phyloP scores from a whole-genome alignment of 306 rosid species.

The Cucurbita ficifolia region DNA sequence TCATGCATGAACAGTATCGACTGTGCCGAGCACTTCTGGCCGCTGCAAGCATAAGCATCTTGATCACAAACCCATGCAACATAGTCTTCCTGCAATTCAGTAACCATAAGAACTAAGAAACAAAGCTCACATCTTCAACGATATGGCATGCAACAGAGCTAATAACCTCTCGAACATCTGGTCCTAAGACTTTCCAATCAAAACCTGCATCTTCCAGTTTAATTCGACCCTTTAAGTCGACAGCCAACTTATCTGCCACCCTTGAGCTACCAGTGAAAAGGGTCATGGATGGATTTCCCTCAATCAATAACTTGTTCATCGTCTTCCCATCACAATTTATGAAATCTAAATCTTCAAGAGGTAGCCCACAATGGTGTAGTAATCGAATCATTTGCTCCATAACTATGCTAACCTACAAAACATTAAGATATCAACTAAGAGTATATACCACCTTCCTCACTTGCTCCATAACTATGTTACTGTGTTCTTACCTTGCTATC shows the following conservation, averaged over 20 bases:
- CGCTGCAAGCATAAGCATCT: slow-evolving; percentile 98
- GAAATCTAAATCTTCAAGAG: slow-evolving; percentile 71
- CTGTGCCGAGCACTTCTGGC: slow-evolving; percentile 96
- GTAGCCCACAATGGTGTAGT: slow-evolving; percentile 85
- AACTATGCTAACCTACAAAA: slow-evolving; percentile 79
- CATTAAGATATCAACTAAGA: neutral
- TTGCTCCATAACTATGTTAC: slow-evolving; percentile 97
- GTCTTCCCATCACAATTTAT: slow-evolving; percentile 85
- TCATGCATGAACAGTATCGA: slow-evolving; percentile 83
- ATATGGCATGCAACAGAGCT: neutral
- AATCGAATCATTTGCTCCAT: slow-evolving; percentile 95
- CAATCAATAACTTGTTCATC: slow-evolving; percentile 71
- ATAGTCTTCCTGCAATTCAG: slow-evolving; percentile 61
- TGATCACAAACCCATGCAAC: slow-evolving; percentile 95
- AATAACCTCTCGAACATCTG: slow-evolving; percentile 86
- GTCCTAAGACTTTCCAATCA: slow-evolving; percentile 96
- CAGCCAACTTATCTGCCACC: slow-evolving; percentile 88
- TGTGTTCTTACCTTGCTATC: slow-evolving; percentile 80
- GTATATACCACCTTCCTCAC: slow-evolving; percentile 18
- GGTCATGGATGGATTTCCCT: slow-evolving; percentile 89
- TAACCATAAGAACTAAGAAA: slow-evolving; percentile 9
- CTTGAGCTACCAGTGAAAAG: slow-evolving; percentile 97
- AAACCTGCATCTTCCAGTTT: slow-evolving; percentile 97
- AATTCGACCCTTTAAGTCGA: slow-evolving; percentile 69
- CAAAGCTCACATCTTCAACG: neutral